These are phyloP conservation scores for Zasmidium citrigriseum DNA, from an alignment of 2,329 filamentous ascomycete genomes.

Conservation along the genomic window DNA sequence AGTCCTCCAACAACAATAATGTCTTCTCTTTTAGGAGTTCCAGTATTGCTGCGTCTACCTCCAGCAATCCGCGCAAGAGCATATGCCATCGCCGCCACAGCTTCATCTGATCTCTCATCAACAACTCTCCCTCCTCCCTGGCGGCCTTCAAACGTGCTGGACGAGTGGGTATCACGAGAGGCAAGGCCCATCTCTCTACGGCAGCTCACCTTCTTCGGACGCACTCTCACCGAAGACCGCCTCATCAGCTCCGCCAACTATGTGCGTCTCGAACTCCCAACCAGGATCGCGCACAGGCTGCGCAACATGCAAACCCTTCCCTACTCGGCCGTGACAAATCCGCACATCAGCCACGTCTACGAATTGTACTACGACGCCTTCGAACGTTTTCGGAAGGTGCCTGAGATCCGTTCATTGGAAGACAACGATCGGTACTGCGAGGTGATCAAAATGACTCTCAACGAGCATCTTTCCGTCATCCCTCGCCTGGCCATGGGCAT, in stretches of 20 bases:
- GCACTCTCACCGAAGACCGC: conserved; percentile 84
- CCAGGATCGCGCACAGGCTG: conserved; percentile 84
- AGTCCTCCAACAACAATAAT: not conserved
- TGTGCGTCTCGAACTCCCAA: conserved; percentile 90
- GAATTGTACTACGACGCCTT: conserved; percentile 98
- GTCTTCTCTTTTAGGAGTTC: not conserved
- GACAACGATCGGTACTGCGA: conserved; percentile 90
- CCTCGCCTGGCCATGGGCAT: conserved; percentile 94
- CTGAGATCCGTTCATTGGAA: conserved; percentile 79
- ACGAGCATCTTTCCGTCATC: conserved; percentile 89
- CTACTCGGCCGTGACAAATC: conserved; percentile 94
- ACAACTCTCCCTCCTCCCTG: conserved; percentile 51
- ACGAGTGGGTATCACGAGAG: conserved; percentile 86
- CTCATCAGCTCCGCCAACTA: conserved; percentile 96
- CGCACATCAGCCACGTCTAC: conserved; percentile 91
- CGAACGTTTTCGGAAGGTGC: conserved; percentile 80
- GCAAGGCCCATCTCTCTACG: conserved; percentile 93
- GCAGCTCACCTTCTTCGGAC: conserved; percentile 95
- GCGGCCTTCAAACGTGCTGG: conserved; percentile 59
- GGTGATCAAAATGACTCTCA: conserved; percentile 74
- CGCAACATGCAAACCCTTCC: conserved; percentile 96
- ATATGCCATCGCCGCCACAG: conserved; percentile 17
- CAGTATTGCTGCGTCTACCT: not conserved
- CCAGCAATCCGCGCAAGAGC: conserved; percentile 13
- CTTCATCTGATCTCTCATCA: conserved; percentile 5